phyloP scores from a whole-genome alignment of 192 early-diverging fungal species.

The Backusella liffmaniae region DNA sequence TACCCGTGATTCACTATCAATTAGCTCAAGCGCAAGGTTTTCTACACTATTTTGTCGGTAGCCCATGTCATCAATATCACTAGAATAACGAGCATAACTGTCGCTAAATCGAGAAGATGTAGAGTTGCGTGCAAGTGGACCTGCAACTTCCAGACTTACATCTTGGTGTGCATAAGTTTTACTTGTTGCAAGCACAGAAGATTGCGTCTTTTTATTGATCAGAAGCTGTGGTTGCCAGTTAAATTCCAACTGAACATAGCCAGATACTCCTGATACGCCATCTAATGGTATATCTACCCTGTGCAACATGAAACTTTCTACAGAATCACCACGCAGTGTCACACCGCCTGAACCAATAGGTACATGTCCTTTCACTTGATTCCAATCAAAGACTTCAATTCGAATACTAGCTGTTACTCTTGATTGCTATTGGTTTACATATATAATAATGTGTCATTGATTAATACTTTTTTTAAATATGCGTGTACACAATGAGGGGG shows the following conservation, averaged over 20 bases:
- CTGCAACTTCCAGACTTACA: conserved; percentile 1
- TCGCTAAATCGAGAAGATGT: conserved; percentile 5
- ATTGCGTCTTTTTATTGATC: conserved; percentile 49
- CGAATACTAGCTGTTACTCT: conserved; percentile 35
- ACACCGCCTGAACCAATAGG: conserved; percentile 43
- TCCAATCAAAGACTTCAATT: conserved; percentile 68
- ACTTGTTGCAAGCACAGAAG: conserved; percentile 40
- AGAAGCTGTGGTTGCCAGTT: conserved; percentile 58
- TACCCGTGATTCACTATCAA: neutral
- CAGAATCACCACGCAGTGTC: conserved; percentile 18
- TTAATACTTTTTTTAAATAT: neutral
- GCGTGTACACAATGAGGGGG: too few species aligned
- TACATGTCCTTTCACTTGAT: conserved; percentile 47
- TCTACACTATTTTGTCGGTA: neutral
- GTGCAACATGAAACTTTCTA: conserved; percentile 39
- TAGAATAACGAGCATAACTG: neutral
- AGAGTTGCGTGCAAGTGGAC: neutral
- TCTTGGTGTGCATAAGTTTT: neutral
- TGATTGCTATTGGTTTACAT: conserved; percentile 21
- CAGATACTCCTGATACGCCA: conserved; percentile 24
- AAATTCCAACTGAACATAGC: conserved; percentile 47
- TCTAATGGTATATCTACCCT: conserved; percentile 40
- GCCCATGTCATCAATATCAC: neutral
- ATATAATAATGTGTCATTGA: neutral
- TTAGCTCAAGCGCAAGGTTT: neutral